A percentile compares a stretch with the other conserved stretches of the same genome.
These are phyloP conservation scores for Marasmius tenuissimus DNA, from an alignment of 1,284 basidiomycete genomes.

Conservation along the genomic window DNA sequence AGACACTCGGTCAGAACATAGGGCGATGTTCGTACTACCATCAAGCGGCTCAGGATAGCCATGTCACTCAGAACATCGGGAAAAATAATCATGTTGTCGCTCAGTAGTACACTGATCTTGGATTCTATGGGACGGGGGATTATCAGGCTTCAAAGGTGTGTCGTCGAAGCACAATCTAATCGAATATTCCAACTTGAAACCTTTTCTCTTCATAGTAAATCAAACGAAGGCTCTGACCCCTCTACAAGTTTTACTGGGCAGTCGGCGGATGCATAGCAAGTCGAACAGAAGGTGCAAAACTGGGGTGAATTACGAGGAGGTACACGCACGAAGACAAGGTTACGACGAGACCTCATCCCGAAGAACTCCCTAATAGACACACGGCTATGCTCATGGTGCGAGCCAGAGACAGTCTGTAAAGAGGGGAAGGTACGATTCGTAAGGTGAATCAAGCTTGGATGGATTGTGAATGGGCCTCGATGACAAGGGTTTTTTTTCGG, in stretches of 20 bases:
- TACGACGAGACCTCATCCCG: constrained; percentile 25
- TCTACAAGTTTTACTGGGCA: constrained; percentile 74
- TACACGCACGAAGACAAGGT: constrained; percentile 84
- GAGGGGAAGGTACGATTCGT: constrained; percentile 44
- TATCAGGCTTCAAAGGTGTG: constrained; percentile 75
- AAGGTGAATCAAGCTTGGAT: no score
- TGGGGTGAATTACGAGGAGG: constrained; percentile 55
- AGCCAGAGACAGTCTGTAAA: constrained; percentile 67
- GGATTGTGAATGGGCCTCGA: no score
- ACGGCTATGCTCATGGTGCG: constrained; percentile 74
- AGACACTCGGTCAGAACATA: constrained; percentile 85
- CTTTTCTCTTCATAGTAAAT: background rate
- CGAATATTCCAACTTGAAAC: background rate
- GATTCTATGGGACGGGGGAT: constrained; percentile 70
- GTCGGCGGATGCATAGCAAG: constrained; percentile 80
- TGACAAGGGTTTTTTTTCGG: no score
- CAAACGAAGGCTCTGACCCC: constrained; percentile 84
- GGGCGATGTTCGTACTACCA: constrained; percentile 70
- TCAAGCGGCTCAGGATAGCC: constrained; percentile 77
- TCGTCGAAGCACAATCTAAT: background rate
- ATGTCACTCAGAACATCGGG: constrained; percentile 34
- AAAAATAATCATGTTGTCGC: constrained; percentile 54
- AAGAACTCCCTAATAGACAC: constrained; percentile 41
- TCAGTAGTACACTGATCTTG: constrained; percentile 71
- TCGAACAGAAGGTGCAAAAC: constrained; percentile 94